Evolutionary conservation across 208 protist genomes (phyloP), one percentile per base, ranked within the genome.

Genomic region (Porcisia deanei): DNA sequence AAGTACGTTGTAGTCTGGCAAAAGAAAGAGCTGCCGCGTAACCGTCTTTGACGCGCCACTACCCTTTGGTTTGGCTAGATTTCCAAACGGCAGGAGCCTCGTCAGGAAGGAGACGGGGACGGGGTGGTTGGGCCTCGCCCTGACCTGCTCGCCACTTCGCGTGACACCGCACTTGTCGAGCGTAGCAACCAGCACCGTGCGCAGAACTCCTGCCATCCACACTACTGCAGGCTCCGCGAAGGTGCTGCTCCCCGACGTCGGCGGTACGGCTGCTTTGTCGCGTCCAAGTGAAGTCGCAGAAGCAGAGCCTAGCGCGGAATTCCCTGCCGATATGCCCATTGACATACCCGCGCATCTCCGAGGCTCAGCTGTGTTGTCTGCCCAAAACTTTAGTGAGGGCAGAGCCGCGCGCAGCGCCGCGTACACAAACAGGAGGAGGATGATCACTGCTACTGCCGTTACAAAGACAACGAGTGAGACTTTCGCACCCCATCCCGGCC

Each of bases 161-260:
- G 75, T 79, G 59, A 79, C 75, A 39, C 75, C 75, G 3, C 14
- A n/a, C 34, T 74, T 79, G 75, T 79, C 75, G 37, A 79, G 75
- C 4, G 75, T 79, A 10, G 75, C 75, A 16, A 55, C 75, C 20
- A 73, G 59, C 20, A 59, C 58, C 20, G 67, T 79, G 75, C 34
- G 59, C 34, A 78, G 74, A 30, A 59, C 16, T 3, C 74, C 74
- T 6, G 74, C 74, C 0, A 78, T 20, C 74, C 68, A 69, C 1
- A 79, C 67, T 3, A 69, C 67, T 0, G 12, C 68, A 8, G 68
- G 47, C 22, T n/a, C 9, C n/a, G 37, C 10, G 63, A 58, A n/a
- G 54, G 8, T 12, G 54, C 22, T 25, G 54, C 54, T 6, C 10
- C 54, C 16, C 16, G 8, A 6, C 10, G 0, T 25, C 22, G 18